These are phyloP conservation scores for Phylloporus sp. DNA, from an alignment of 768 basidiomycete genomes.

Conservation along the genomic window DNA sequence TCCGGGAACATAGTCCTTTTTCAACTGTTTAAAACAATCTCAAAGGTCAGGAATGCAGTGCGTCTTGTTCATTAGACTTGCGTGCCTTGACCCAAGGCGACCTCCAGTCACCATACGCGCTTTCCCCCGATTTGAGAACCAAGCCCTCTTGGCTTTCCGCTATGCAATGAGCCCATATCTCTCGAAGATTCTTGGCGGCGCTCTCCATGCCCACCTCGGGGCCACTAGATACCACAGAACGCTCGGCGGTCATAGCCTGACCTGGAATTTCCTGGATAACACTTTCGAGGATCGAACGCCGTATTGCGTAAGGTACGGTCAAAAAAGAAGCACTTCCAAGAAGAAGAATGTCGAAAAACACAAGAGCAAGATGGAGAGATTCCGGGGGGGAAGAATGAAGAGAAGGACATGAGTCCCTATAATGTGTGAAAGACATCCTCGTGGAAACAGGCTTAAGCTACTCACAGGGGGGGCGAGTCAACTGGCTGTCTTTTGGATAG, in stretches of 20 bases:
- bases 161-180: slow-evolving; percentile 47
- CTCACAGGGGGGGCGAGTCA: slow-evolving; percentile 21
- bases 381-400: slow-evolving; percentile 36
- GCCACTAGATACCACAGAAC: slow-evolving; percentile 38
- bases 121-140: slow-evolving; percentile 71
- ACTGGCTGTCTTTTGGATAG: slow-evolving; percentile 15
- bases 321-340: slow-evolving; percentile 59
- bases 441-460: slow-evolving; percentile 1
- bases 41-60: slow-evolving; percentile 7
- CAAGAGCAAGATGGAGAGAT: slow-evolving; percentile 63
- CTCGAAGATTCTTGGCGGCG: slow-evolving; percentile 30
- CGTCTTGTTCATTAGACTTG: slow-evolving; percentile 6
- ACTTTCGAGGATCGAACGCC: slow-evolving; percentile 59
- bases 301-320: slow-evolving; percentile 47
- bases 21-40: slow-evolving; percentile 39
- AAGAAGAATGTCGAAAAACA: slow-evolving; percentile 84
- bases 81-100: slow-evolving; percentile 77
- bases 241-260: slow-evolving; percentile 57
- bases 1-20: slow-evolving; percentile 84
- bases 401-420: slow-evolving; percentile 38
- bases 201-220: slow-evolving; percentile 5
- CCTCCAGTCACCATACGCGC: slow-evolving; percentile 57
- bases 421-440: slow-evolving; percentile 2
- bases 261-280: slow-evolving; percentile 52
- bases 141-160: slow-evolving; percentile 61